Base-by-base conservation (phyloP, 2,329 filamentous ascomycete species). In the Aspergillus sp. region DNA sequence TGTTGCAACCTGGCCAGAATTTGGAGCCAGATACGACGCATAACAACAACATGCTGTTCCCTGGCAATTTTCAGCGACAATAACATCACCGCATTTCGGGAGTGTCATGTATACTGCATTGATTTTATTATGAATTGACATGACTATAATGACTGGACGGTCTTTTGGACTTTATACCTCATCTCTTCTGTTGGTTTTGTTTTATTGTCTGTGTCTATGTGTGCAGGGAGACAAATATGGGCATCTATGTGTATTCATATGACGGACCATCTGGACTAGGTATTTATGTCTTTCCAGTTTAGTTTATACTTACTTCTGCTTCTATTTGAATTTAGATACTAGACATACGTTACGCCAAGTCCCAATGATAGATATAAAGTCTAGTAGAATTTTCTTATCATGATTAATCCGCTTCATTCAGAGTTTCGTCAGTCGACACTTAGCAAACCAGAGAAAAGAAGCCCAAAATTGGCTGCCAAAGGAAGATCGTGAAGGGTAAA, bases 31-130 rank as follows among this genome's bases (percentile, higher is more conserved):
- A 45, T 4, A 25, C 58, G 25, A 49, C 31, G 11, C 55, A 56
- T 19, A 17, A 42, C 17, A 56, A 47, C 21, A 38, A 43, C 43
- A 50, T 56, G 25, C 43, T 52, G 3, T 56, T 59, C 32, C 49
- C 56, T 10, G 41, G 47, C 2, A 58, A 53, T 46, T 60, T 51
- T 41, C 53, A 53, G 31, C 40, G 11, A 14, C 19, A 20, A 42
- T 20, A 17, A 38, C 9, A 1, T 13, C n/a, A 4, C 4, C 3
- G 21, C 23, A 25, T 10, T 29, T 29, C 9, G 25, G 25, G 6
- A 10, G 34, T 16, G 16, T 38, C 14, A 17, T 38, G 34, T 38
- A n/a, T 38, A 38, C n/a, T 38, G 34, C 16, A 38, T 16, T 38
- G 14, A 16, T 38, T n/a, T 17, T 11, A 38, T n/a, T 7, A 38